These are phyloP conservation scores for Antitrichia curtipendula DNA, from an alignment of 225 moss, liverwort and hornwort genomes.

Conservation along the genomic window DNA sequence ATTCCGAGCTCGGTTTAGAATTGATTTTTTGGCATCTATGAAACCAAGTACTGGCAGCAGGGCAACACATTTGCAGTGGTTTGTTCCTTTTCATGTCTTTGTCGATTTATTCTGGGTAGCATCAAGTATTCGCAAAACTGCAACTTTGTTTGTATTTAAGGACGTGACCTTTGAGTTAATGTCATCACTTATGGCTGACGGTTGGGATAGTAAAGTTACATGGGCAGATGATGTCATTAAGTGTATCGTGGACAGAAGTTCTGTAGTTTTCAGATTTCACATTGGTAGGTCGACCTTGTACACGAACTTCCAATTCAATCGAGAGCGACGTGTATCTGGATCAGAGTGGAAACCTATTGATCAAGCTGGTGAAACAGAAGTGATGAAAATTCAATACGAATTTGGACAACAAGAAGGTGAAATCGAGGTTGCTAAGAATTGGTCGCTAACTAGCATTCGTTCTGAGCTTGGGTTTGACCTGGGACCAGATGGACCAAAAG, in stretches of 20 bases:
- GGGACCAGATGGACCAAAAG: background rate
- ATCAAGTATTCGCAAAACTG: background rate
- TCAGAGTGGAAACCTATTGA: background rate
- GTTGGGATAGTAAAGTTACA: background rate
- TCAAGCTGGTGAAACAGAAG: background rate
- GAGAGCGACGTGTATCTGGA: fast-evolving
- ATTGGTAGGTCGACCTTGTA: background rate
- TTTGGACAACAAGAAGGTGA: background rate
- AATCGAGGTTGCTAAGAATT: background rate
- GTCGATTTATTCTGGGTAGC: background rate
- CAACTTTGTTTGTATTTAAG: background rate
- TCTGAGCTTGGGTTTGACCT: background rate
- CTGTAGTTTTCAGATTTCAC: background rate
- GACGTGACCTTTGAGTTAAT: background rate
- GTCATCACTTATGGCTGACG: background rate
- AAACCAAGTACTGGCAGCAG: no score
- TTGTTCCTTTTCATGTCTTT: background rate
- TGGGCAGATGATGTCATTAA: background rate
- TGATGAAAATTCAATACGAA: background rate
- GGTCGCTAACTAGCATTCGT: background rate
- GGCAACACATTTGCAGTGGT: background rate
- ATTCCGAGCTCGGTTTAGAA: background rate
- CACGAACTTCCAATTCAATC: background rate
- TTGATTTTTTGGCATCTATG: no score
- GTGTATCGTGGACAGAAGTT: background rate